Evolutionary conservation across 148 eudicot genomes (phyloP), one percentile per base, ranked within the genome.

Genomic region (Cornus florida): DNA sequence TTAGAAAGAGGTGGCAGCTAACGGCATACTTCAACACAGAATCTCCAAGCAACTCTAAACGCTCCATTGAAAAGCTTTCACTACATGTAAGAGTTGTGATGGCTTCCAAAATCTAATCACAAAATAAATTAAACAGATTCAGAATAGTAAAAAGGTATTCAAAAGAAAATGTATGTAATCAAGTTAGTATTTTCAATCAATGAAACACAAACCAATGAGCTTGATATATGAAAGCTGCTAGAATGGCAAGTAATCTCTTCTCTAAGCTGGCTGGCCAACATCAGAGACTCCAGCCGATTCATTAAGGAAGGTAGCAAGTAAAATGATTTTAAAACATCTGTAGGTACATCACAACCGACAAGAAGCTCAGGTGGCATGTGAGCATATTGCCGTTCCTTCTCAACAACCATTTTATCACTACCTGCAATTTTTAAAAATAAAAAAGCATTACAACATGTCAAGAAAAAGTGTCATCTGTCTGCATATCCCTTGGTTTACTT

Each of bases 1-100:
- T 89, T 24, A 92, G 95, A 87, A 88, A 96, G 31, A 92, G 88
- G 73, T 91, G 87, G 80, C 95, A 92, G 77, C 97, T 92, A 46
- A 91, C 87, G 16, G 88, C 86, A 75, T 96, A 96, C 82, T 96
- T 96, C 59, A 96, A 81, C 50, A 96, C 94, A 46, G 99, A 96
- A 83, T 96, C 99, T 56, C 99, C 99, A 71, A 96, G 97, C 88
- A 96, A 85, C 85, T 96, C 99, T 75, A 96, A 84, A 35, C 99
- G 90, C 82, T 96, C 99, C 78, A 93, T 86, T 67, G 98, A 96
- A 77, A 96, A 96, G 50, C 87, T 88, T 69, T 96, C 98, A 62
- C 85, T 88, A 72, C 98, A 93, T 86, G 89, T 93, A n/a, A 84
- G 88, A 73, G 97, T 93, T 62, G 99, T 88, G 74, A 96, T 85